phyloP scores from a whole-genome alignment of 2,329 filamentous ascomycete genomes.

The Diatrype stigma region DNA sequence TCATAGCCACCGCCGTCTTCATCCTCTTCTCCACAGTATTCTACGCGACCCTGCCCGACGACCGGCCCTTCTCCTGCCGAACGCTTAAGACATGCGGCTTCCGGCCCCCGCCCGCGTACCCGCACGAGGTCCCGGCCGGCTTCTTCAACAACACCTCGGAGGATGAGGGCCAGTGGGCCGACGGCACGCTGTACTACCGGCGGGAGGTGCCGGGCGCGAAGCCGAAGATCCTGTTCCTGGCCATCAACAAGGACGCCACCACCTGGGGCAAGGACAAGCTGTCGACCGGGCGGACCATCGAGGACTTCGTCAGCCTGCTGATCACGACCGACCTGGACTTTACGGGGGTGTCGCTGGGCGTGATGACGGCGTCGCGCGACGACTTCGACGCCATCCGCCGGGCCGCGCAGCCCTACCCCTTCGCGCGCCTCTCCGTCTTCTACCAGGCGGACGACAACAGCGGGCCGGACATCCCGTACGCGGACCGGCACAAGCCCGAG shows the following conservation, averaged over 20 bases:
- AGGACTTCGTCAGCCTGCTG: conserved; percentile 25
- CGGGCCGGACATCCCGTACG: conserved; percentile 11
- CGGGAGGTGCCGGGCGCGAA: conserved; percentile 1
- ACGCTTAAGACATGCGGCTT: background rate
- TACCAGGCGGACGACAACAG: conserved; percentile 17
- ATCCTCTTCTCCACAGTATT: background rate
- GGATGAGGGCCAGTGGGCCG: background rate
- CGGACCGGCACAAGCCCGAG: conserved; percentile 16
- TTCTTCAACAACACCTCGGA: background rate
- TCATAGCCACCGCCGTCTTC: background rate
- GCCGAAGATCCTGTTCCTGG: conserved; percentile 21
- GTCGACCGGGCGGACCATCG: conserved; percentile 21
- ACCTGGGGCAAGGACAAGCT: conserved; percentile 25
- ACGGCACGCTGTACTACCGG: background rate
- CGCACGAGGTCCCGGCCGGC: background rate
- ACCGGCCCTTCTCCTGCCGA: background rate
- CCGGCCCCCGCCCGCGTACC: background rate
- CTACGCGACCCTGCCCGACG: background rate
- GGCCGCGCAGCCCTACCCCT: conserved; percentile 17
- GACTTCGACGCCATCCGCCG: conserved; percentile 21
- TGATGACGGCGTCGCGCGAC: conserved; percentile 23
- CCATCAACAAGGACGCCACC: conserved; percentile 21
- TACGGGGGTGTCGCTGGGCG: conserved; percentile 18
- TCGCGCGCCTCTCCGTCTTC: conserved; percentile 20
- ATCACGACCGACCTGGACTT: conserved; percentile 22